Evolutionary conservation across 1,139 yeast species (phyloP), one percentile per base, ranked within the genome.

Genomic region (Dujonia santamariae): DNA sequence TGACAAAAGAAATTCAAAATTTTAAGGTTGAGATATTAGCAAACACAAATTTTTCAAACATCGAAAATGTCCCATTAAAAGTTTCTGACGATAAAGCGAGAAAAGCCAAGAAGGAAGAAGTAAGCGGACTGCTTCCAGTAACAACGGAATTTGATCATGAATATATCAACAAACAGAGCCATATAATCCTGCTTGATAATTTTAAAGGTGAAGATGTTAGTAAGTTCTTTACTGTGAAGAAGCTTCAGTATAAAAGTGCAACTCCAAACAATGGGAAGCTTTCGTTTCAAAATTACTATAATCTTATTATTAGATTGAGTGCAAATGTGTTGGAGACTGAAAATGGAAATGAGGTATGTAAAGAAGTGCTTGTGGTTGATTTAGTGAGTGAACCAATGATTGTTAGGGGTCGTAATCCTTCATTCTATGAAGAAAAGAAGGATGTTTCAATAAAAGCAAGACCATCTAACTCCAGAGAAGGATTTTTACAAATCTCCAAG

Each of bases 321-420:
- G 73, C 72, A 7, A 56, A 63, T 12, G 71, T 66, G n/a, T 71
- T 71, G 3, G 71, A 65, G 42, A 52, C 63, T 38, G 65, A 65
- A 41, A 64, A 62, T 41, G 71, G 65, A 40, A 71, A 66, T 43
- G 63, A 62, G 39, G 61, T 61, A 18, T 67, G 62, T 37, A 66
- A 65, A 42, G 72, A 66, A 38, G 52, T 65, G 4, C 47, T 49
- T 3, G 47, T 66, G 20, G 49, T 53, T 33, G 72, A 66, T 37
- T 41, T 67, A 20, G 50, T 47, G 7, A 67, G 72, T 47, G 67
- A 67, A 22, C 83, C 83, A 1, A 73, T 79, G 4, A 75, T 78
- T 21, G 85, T 79, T 3, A 56, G 86, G 40, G 86, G 85, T 3
- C 56, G 85, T 39, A 80, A 79, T 45, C 85, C 86, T 3, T 66